Evolutionary conservation across 345 rosid genomes (phyloP), one percentile per base, ranked within the genome.

Genomic region (Lepidium sativum): DNA sequence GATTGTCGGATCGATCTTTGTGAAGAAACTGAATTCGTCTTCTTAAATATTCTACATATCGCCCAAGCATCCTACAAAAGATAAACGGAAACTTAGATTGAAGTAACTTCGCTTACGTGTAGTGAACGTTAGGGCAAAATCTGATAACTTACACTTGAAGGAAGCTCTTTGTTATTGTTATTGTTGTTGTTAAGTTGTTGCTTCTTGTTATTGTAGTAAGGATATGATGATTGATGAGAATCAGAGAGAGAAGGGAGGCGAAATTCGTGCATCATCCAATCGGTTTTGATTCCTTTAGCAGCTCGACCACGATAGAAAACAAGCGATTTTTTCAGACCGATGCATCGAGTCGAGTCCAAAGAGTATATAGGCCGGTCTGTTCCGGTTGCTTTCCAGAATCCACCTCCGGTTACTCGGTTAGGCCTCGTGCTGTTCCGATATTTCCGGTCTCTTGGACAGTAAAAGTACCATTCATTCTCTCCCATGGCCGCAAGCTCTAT

Each of bases 201-300:
- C 45, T 67, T 73, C 53, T 73, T 67, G 60, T 29, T 60, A 53
- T 5, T 66, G 71, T 63, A 21, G 16, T 7, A 64, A 4, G 23
- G 25, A 40, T 50, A 39, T 52, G 61, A 9, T 0, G 76, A 65
- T 42, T 51, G 83, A 6, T 77, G 65, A 9, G 89, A 78, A 43
- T 81, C 88, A 1, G 75, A 39, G 7, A 82, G 57, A 33, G 98
- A 81, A 67, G 98, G 98, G 32, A 92, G 81, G 10, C 96, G 89
- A 56, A 89, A 92, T 54, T 92, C 98, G n/a, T 92, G 98, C 98
- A 92, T 92, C 98, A 92, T 92, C 99, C 97, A 92, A 60, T 92
- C 99, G 3, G 97, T 92, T 76, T 92, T 92, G 18, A 82, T 60
- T 70, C 98, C 98, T 78, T 80, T 89, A 31, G 95, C 96, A 5